Evolutionary conservation across 1,284 basidiomycete genomes (phyloP), one percentile per base, ranked within the genome.

Genomic region (Austropuccinia psidii): DNA sequence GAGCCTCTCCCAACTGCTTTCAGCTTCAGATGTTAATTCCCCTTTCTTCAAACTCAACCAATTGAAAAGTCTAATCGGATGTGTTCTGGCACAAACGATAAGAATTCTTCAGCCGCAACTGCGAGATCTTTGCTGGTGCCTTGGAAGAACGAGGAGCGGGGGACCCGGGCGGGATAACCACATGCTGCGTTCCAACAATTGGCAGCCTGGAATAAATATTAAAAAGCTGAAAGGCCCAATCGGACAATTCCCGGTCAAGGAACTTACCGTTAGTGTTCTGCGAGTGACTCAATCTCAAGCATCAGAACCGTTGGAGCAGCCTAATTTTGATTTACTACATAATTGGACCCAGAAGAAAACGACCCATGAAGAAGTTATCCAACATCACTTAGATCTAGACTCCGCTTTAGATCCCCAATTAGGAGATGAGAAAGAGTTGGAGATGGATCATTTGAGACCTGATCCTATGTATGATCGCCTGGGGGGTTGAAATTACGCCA

Each of bases 271-370:
- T 5, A 70, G 68, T 37, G 68, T 70, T 5, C 54, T 70, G 6
- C 68, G 61, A 49, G 68, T 70, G 9, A 70, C 57, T 17, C 54
- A 70, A 31, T 70, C 68, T 24, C 68, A 70, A 21, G 68, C 68
- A 17, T 70, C 68, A 6, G 57, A 70, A 37, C 68, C 54, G 15
- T 31, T 70, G 8, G 68, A 70, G 8, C 68, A 70, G 49, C 68
- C 68, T 19, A 70, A 60, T 57, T 70, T 70, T 45, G 68, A 70
- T 52, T 21, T 70, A 4, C 57, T 70, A 5, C 57, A 57, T 8
- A 70, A 49, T 50, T 70, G 68, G 68, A 35, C 45, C 19, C 68
- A 70, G 41, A 57, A 8, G 19, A 70, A 70, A 37, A 58, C 68
- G 24, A 29, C 39, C 8, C 41, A 47, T 35, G 61, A 65, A 17